phyloP scores from a whole-genome alignment of 1,139 yeast genomes.

The Saccharomyces hybrid region DNA sequence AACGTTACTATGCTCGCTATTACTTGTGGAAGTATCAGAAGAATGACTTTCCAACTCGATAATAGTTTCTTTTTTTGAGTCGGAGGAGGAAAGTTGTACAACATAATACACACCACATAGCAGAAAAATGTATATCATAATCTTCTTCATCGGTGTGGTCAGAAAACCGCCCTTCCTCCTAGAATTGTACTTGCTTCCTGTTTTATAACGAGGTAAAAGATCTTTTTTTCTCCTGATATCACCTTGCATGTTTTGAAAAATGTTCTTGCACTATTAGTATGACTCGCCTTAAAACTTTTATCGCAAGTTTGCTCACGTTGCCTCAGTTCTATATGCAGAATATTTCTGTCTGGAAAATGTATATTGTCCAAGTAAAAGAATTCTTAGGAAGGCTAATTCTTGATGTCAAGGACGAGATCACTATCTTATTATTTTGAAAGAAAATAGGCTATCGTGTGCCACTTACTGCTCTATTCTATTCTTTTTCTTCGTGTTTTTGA shows the following conservation, averaged over 20 bases:
- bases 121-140: constrained; percentile 33
- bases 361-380: neutral
- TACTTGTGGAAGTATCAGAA: constrained; percentile 1
- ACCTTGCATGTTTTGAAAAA: constrained; percentile 27
- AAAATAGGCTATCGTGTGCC: neutral
- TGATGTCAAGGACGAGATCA: neutral
- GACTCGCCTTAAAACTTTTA: neutral
- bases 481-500: neutral
- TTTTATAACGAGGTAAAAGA: constrained; percentile 28
- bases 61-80: constrained; percentile 14
- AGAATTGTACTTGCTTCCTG: constrained; percentile 2
- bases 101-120: constrained; percentile 29
- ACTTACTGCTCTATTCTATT: neutral
- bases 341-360: neutral
- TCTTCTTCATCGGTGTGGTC: constrained; percentile 41
- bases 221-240: constrained; percentile 31
- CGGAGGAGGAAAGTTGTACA: constrained; percentile 23
- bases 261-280: neutral
- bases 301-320: neutral
- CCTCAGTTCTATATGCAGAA: neutral
- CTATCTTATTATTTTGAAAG: neutral
- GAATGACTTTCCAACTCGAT: constrained; percentile 21
- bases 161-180: constrained; percentile 18
- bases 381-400: neutral
- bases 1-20: neutral